Conservation (phyloP, 805 yeast genomes). For the Kluyveromyces aestuarii region DNA sequence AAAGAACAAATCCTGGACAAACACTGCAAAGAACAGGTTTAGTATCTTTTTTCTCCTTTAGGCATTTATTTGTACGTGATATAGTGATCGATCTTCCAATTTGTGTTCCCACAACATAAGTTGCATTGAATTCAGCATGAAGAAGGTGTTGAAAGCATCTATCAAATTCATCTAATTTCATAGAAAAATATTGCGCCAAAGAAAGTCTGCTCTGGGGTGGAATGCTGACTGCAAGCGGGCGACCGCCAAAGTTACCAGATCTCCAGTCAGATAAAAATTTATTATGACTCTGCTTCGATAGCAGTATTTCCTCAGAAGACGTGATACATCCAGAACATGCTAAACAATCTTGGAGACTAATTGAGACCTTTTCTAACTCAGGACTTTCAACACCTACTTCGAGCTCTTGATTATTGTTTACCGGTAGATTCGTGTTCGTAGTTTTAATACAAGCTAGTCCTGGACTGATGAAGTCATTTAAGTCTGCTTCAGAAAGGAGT, state of each 20-base stretch:
- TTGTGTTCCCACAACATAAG: slow-evolving; percentile 74
- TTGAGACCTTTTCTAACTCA: slow-evolving; percentile 68
- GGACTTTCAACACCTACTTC: slow-evolving; percentile 60
- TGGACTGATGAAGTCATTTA: slow-evolving; percentile 91
- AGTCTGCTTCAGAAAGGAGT: slow-evolving; percentile 75
- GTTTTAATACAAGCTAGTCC: slow-evolving; percentile 95
- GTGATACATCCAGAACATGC: slow-evolving; percentile 98
- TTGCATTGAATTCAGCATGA: slow-evolving; percentile 48
- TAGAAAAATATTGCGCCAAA: slow-evolving; percentile 53
- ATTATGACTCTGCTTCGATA: slow-evolving; percentile 82
- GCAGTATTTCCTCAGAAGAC: slow-evolving; percentile 89
- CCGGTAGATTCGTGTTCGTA: slow-evolving; percentile 32
- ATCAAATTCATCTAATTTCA: slow-evolving; percentile 52
- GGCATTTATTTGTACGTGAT: slow-evolving; percentile 37
- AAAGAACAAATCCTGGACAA: slow-evolving; percentile 96
- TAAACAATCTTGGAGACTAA: slow-evolving; percentile 82
- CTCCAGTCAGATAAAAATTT: slow-evolving; percentile 58
- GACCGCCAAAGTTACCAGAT: slow-evolving; percentile 13
- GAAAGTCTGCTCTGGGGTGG: slow-evolving; percentile 85
- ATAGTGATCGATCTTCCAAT: slow-evolving; percentile 67
- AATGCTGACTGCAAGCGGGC: slow-evolving; percentile 59
- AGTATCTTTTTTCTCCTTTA: slow-evolving; percentile 12
- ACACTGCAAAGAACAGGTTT: slow-evolving; percentile 58
- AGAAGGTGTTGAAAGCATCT: slow-evolving; percentile 50
- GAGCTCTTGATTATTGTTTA: slow-evolving; percentile 30